Evolutionary conservation across 768 basidiomycete species (phyloP).

Genomic region (Xanthoconium stramineum): DNA sequence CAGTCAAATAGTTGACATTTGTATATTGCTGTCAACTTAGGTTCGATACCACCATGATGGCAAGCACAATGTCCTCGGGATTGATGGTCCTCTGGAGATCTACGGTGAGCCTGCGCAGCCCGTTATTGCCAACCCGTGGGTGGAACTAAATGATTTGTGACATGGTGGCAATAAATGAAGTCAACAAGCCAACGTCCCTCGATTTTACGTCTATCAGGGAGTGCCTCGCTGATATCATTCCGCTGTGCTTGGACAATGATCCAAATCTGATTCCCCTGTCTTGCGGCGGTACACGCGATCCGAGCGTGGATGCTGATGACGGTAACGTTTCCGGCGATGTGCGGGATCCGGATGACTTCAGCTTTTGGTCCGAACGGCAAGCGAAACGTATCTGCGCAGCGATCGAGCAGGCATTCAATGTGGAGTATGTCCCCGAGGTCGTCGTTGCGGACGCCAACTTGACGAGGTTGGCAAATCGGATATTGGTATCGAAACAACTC

Average conservation of each 20-base stretch:
- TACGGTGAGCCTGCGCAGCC: slow-evolving; percentile 56
- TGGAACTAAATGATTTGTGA: background rate
- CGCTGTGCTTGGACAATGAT: slow-evolving; percentile 84
- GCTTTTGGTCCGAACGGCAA: slow-evolving; percentile 88
- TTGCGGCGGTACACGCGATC: slow-evolving; percentile 42
- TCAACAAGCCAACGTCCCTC: slow-evolving; percentile 61
- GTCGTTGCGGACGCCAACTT: slow-evolving; percentile 93
- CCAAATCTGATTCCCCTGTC: slow-evolving; percentile 74
- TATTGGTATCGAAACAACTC: slow-evolving; percentile 72
- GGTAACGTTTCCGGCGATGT: slow-evolving; percentile 30
- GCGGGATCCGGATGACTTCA: slow-evolving; percentile 88
- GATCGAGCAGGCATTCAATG: slow-evolving; percentile 77
- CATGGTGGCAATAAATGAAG: slow-evolving; percentile 36
- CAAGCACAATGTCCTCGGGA: slow-evolving; percentile 92
- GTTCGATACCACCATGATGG: slow-evolving; percentile 94
- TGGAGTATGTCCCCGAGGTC: slow-evolving; percentile 88
- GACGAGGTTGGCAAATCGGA: slow-evolving; percentile 76
- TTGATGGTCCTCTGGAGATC: slow-evolving; percentile 84
- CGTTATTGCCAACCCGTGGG: background rate
- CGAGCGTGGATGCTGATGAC: slow-evolving; percentile 10
- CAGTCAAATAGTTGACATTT: background rate
- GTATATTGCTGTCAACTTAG: slow-evolving; percentile 33
- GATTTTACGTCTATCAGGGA: slow-evolving; percentile 65
- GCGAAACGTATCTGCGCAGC: slow-evolving; percentile 83
- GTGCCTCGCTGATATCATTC: slow-evolving; percentile 72